A percentile compares a stretch with the other conserved stretches of the same genome.
phyloP scores from a whole-genome alignment of 2,329 filamentous ascomycete species.

The Aspergillus glaucus region DNA sequence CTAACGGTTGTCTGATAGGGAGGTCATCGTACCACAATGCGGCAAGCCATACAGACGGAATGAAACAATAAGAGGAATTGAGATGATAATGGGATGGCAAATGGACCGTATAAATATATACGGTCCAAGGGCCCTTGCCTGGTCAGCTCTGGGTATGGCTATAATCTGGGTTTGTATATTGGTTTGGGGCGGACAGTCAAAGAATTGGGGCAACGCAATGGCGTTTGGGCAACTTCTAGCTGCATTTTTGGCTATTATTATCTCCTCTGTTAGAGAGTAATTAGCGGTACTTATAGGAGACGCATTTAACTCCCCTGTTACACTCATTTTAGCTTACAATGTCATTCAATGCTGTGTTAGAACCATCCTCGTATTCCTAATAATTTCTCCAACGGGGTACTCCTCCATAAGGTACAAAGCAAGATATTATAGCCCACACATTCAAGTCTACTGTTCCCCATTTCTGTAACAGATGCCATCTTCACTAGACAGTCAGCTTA shows the following conservation, averaged over 20 bases:
- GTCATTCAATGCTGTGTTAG: too few relatives aligned
- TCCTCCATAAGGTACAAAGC: too few relatives aligned
- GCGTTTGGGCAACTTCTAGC: background rate
- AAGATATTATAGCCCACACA: too few relatives aligned
- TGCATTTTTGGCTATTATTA: background rate
- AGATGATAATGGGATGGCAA: background rate
- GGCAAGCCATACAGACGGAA: background rate
- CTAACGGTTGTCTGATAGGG: background rate
- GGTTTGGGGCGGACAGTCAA: background rate
- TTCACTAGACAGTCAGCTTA: too few relatives aligned
- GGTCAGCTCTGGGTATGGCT: background rate
- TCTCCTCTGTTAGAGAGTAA: background rate
- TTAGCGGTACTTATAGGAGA: too few relatives aligned
- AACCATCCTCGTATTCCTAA: too few relatives aligned
- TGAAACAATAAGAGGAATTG: background rate
- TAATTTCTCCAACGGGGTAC: too few relatives aligned
- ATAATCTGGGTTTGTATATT: background rate
- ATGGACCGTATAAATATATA: background rate
- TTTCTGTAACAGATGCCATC: too few relatives aligned
- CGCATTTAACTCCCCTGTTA: too few relatives aligned
- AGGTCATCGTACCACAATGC: background rate
- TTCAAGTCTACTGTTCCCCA: too few relatives aligned
- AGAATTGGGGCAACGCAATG: background rate
- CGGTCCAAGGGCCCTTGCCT: background rate
- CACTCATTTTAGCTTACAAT: too few relatives aligned